Evolutionary conservation across 2,329 filamentous ascomycete species (phyloP).

Genomic region (Juglanconis oblonga): DNA sequence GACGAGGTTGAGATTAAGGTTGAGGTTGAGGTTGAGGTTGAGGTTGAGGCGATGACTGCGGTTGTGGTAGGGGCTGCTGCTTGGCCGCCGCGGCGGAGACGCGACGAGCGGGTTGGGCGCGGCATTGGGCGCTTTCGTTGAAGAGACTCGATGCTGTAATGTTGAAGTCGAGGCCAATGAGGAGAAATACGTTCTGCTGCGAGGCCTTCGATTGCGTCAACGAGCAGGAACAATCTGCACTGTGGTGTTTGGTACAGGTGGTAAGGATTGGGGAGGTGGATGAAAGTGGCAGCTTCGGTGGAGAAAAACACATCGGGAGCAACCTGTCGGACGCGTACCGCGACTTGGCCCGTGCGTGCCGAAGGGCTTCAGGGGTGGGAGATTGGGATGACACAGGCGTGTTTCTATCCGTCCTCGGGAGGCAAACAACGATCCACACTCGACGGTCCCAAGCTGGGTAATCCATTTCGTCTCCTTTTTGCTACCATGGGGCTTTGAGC

Average conservation of each 20-base stretch:
- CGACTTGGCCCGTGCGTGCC: slow-evolving; percentile 13
- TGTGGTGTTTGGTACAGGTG: background rate
- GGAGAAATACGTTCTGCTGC: background rate
- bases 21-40: slow-evolving; percentile 2
- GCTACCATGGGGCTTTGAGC: too few species aligned
- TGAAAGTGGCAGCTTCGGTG: slow-evolving; percentile 14
- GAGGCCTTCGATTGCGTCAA: slow-evolving; percentile 4
- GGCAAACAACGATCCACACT: too few species aligned
- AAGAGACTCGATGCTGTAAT: background rate
- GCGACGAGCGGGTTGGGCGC: slow-evolving; percentile 30
- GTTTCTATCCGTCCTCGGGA: too few species aligned
- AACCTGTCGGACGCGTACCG: slow-evolving; percentile 13
- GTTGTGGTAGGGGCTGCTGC: background rate
- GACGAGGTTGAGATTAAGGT: background rate
- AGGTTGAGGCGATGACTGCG: background rate
- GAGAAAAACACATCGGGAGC: slow-evolving; percentile 14
- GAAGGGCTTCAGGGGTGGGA: background rate
- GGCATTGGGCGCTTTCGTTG: slow-evolving; percentile 24
- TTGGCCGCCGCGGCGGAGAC: slow-evolving; percentile 17
- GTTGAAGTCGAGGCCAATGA: background rate
- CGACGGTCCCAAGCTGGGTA: too few species aligned
- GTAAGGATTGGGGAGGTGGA: background rate
- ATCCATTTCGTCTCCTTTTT: too few species aligned
- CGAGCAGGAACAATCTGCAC: background rate
- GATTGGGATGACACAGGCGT: too few species aligned